Percentiles rank a stretch among this genome's conserved stretches.
phyloP scores from a whole-genome alignment of 495 filamentous ascomycete species.

The Hypoxylon subgilvum region DNA sequence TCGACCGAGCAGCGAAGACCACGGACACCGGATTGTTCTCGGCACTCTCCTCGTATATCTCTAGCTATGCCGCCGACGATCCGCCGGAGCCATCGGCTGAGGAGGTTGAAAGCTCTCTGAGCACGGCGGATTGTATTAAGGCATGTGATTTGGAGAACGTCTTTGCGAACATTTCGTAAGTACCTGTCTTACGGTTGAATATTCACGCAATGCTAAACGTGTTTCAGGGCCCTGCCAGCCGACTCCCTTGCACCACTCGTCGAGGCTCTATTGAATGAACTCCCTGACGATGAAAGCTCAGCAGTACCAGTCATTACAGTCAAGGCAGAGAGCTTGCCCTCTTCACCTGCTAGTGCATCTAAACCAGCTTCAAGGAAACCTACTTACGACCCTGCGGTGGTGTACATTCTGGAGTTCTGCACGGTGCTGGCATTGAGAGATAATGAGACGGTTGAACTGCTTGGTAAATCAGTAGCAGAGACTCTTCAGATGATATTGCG shows the following conservation, averaged over 20 bases:
- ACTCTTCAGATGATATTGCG: constrained; percentile 81
- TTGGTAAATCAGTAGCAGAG: constrained; percentile 80
- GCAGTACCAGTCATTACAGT: constrained; percentile 75
- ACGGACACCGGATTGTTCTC: constrained; percentile 86
- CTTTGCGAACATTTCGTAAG: constrained; percentile 82
- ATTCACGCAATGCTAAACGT: constrained; percentile 6
- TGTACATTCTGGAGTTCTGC: constrained; percentile 87
- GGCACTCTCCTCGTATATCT: constrained; percentile 92
- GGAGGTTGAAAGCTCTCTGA: constrained; percentile 92
- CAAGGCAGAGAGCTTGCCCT: constrained; percentile 75
- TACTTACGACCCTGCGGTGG: constrained; percentile 83
- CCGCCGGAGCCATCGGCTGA: constrained; percentile 97
- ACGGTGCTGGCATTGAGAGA: constrained; percentile 85
- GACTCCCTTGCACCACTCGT: constrained; percentile 71
- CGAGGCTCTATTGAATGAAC: constrained; percentile 73
- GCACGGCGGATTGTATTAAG: constrained; percentile 92
- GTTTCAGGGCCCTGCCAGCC: constrained; percentile 68
- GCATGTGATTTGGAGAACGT: constrained; percentile 84
- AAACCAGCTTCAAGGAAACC: constrained; percentile 58
- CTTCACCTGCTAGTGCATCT: constrained; percentile 63
- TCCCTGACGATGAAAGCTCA: constrained; percentile 83
- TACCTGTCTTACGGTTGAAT: constrained; percentile 10
- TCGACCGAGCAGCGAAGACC: constrained; percentile 80
- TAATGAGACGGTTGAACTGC: constrained; percentile 66
- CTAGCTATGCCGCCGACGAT: constrained; percentile 97